phyloP scores from a whole-genome alignment of 2,329 filamentous ascomycete species.

The Botrytis tulipae region DNA sequence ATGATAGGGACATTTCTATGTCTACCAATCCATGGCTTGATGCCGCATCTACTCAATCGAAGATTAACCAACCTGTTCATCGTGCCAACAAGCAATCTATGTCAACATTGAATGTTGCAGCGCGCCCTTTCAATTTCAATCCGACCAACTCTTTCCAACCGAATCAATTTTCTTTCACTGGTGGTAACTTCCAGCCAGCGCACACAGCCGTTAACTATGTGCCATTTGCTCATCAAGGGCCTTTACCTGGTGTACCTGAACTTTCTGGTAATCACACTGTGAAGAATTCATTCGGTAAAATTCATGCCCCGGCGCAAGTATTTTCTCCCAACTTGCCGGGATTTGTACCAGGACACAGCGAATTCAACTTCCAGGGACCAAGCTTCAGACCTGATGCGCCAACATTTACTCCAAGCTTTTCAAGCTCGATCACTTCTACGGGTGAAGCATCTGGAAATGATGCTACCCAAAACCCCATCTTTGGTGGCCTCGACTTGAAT shows the following conservation, averaged over 20 bases:
- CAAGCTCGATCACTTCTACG: slow-evolving; percentile 47
- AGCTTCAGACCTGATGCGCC: slow-evolving; percentile 77
- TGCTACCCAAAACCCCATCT: slow-evolving; percentile 52
- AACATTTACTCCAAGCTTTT: slow-evolving; percentile 63
- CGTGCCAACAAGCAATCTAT: slow-evolving; percentile 63
- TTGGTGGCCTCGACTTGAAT: slow-evolving; percentile 65
- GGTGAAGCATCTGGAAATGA: slow-evolving; percentile 49
- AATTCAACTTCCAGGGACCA: slow-evolving; percentile 69
- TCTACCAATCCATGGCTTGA: slow-evolving; percentile 64
- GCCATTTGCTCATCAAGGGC: slow-evolving; percentile 28
- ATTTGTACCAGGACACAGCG: slow-evolving; percentile 66
- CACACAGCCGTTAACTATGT: slow-evolving; percentile 24
- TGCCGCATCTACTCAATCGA: slow-evolving; percentile 44
- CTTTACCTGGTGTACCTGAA: slow-evolving; percentile 41
- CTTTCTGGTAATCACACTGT: slow-evolving; percentile 35
- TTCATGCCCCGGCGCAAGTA: slow-evolving; percentile 65
- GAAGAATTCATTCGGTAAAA: slow-evolving; percentile 44
- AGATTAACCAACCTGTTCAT: slow-evolving; percentile 52
- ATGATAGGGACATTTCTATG: slow-evolving; percentile 55
- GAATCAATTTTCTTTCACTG: slow-evolving; percentile 51
- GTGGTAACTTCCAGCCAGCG: slow-evolving; percentile 47
- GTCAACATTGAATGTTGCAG: slow-evolving; percentile 83
- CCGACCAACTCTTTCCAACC: slow-evolving; percentile 48
- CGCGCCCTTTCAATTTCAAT: slow-evolving; percentile 84
- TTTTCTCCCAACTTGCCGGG: slow-evolving; percentile 34